Base-by-base conservation (phyloP, 2,329 filamentous ascomycete genomes). In the Paracorniculantispora psalliotae region DNA sequence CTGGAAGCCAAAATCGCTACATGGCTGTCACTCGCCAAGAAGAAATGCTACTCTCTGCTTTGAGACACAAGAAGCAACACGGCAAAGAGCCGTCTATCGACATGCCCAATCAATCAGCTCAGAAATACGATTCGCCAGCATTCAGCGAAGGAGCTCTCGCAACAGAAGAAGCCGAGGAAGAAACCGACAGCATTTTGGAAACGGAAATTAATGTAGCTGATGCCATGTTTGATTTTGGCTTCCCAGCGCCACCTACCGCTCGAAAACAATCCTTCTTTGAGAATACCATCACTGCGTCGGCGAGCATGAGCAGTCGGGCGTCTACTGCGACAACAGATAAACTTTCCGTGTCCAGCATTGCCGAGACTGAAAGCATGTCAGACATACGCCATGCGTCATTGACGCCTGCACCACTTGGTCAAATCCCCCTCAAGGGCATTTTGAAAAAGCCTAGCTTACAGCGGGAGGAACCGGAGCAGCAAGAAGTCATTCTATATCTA, bases 11-110 rank as follows among this genome's bases (percentile, higher is more conserved):
- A 35, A 70, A 71, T 28, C 77, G 81, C 1, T 72, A 84, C 57
- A 84, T 85, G 78, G 79, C 81, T 1, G 81, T 85, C 19, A 84
- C 81, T 0, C 76, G 74, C 4, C 81, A 84, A 61, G 82, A 85
- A 61, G 80, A 85, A 68, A 79, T 83, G 75, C 73, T 85, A 0
- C 72, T 85, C 4, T 78, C 82, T 2, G 82, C 82, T 2, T 73
- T 85, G 44, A 76, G 82, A 9, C 76, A 80, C 63, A 83, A 83
- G 72, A 75, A 81, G n/a, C 77, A 81, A 3, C 72, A 73, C n/a
- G 82, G 83, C 77, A 78, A 80, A 2, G 77, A 81, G 61, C 76
- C 74, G 3, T 71, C 77, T 19, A 69, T 77, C 13, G 71, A 75
- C 23, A 76, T 79, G 61, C 71, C 75, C 15, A 75, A 77, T 30